Conservation (phyloP, 805 yeast genomes). For the Suhomyces sp. region DNA sequence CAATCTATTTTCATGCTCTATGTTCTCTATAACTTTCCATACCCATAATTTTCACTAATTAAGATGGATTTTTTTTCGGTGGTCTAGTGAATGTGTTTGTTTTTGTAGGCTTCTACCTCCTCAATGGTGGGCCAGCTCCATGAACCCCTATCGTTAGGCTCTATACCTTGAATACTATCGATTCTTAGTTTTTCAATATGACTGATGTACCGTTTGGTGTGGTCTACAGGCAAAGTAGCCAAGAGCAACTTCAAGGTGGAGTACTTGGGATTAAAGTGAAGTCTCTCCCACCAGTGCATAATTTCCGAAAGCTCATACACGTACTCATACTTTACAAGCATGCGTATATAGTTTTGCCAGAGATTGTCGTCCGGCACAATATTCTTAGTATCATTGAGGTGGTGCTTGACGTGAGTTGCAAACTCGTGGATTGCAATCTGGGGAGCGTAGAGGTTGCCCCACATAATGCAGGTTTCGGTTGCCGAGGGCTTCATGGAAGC, state of each 20-base stretch:
- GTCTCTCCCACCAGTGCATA: conserved; percentile 52
- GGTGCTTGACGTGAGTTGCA: conserved; percentile 34
- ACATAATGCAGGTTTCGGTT: conserved; percentile 25
- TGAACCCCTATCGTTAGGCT: background rate
- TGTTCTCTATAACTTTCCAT: background rate
- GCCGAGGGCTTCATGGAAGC: conserved; percentile 38
- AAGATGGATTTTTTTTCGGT: background rate
- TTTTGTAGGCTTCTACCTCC: background rate
- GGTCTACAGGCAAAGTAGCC: conserved; percentile 33
- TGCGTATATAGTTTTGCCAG: conserved; percentile 51
- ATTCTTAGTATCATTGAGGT: conserved; percentile 6
- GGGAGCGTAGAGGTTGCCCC: conserved; percentile 55
- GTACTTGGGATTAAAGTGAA: conserved; percentile 42
- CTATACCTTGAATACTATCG: conserved; percentile 1
- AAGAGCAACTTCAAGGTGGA: conserved; percentile 41
- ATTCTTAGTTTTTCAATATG: conserved; percentile 28
- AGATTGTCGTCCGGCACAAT: conserved; percentile 46
- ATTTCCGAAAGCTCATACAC: conserved; percentile 48
- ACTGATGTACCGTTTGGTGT: conserved; percentile 34
- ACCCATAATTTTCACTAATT: background rate
- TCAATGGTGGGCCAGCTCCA: conserved; percentile 8
- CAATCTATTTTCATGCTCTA: background rate
- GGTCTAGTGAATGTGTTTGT: background rate
- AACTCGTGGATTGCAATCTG: conserved; percentile 62
- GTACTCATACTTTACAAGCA: conserved; percentile 48